Percentiles rank a stretch among this genome's conserved stretches.
These are phyloP conservation scores for Lepidopterella palustris DNA, from an alignment of 495 filamentous ascomycete species.

Conservation along the genomic window DNA sequence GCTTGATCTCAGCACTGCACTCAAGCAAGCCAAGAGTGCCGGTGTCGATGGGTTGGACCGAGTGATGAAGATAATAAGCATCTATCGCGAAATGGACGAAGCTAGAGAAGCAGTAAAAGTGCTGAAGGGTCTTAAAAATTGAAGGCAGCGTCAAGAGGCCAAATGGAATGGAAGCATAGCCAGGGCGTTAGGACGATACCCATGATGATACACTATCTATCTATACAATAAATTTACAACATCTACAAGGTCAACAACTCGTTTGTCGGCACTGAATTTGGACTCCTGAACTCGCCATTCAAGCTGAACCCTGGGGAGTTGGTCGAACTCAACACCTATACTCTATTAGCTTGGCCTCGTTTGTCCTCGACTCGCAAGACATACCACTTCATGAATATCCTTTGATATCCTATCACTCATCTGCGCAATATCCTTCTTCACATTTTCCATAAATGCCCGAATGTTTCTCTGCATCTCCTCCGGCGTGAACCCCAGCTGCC, in stretches of 20 bases:
- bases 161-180: constrained; percentile 24
- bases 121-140: constrained; percentile 58
- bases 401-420: constrained; percentile 70
- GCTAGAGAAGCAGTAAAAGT: constrained; percentile 55
- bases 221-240: constrained; percentile 41
- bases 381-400: constrained; percentile 80
- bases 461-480: constrained; percentile 81
- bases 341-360: constrained; percentile 4
- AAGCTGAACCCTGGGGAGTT: constrained; percentile 79
- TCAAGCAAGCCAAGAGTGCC: constrained; percentile 61
- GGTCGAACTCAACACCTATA: constrained; percentile 79
- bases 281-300: constrained; percentile 64
- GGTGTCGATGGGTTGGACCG: constrained; percentile 49
- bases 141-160: constrained; percentile 17
- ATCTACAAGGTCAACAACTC: constrained; percentile 41
- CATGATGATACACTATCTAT: constrained; percentile 3
- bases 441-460: constrained; percentile 61
- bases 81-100: constrained; percentile 75
- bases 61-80: constrained; percentile 60
- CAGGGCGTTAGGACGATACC: constrained; percentile 28
- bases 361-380: constrained; percentile 18
- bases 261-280: constrained; percentile 49
- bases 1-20: constrained; percentile 70
- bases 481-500: constrained; percentile 84
- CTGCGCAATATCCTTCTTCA: constrained; percentile 68